Percentiles rank a stretch among this genome's conserved stretches.
Evolutionary conservation across 305 asterid species (phyloP).

Genomic region (Rubia peregrina): DNA sequence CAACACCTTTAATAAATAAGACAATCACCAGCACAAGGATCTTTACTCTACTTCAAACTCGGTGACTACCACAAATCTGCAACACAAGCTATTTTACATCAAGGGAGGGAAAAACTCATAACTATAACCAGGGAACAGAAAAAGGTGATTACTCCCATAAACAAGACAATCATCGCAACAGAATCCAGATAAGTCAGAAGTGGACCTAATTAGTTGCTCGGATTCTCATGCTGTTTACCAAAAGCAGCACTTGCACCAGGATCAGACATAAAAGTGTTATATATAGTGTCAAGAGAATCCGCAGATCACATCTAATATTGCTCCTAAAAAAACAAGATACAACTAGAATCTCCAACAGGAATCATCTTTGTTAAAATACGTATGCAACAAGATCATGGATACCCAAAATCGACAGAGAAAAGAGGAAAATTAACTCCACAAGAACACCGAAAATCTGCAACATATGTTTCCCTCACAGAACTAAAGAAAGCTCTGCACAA

Average conservation of each 20-base stretch:
- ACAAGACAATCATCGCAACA: neutral
- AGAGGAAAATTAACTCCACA: slow-evolving; percentile 9
- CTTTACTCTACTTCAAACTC: neutral
- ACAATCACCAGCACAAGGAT: neutral
- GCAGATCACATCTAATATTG: neutral
- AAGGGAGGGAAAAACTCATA: neutral
- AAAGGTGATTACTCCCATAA: neutral
- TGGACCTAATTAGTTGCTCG: neutral
- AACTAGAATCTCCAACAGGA: neutral
- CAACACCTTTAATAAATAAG: neutral
- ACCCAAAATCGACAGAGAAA: slow-evolving; percentile 7
- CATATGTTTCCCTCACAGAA: slow-evolving; percentile 19
- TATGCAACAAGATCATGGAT: neutral
- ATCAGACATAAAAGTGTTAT: neutral
- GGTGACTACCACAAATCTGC: slow-evolving; percentile 12
- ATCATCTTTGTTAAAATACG: neutral
- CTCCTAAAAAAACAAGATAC: neutral
- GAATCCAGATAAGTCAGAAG: neutral
- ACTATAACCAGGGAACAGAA: neutral
- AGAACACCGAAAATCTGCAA: slow-evolving; percentile 21
- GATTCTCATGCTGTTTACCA: neutral
- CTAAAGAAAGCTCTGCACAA: slow-evolving; percentile 14
- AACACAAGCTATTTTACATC: slow-evolving; percentile 3
- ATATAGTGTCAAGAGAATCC: neutral
- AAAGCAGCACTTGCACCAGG: neutral